A percentile compares a stretch with the other conserved stretches of the same genome.
These are phyloP conservation scores for Fusarium metavorans DNA, from an alignment of 2,329 filamentous ascomycete species.

Conservation along the genomic window DNA sequence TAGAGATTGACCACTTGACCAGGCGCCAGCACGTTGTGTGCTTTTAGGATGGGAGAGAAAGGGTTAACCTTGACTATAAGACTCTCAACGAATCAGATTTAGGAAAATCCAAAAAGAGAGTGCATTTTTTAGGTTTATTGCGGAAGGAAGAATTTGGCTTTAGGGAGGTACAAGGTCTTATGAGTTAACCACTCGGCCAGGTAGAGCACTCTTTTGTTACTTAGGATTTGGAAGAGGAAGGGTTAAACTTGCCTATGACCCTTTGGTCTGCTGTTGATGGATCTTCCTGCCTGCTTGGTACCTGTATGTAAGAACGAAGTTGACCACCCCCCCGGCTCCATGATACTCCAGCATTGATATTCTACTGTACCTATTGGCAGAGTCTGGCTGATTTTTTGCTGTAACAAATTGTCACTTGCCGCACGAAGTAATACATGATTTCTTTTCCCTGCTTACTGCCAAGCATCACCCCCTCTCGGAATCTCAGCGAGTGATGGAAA, in stretches of 20 bases:
- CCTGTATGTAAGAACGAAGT: background rate
- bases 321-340: background rate
- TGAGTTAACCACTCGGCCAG: background rate
- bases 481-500: background rate
- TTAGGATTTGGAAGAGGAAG: background rate
- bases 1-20: background rate
- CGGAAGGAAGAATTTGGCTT: background rate
- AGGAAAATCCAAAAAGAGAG: background rate
- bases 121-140: background rate
- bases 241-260: background rate
- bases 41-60: background rate
- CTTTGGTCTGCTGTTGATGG: too few relatives aligned
- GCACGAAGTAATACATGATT: background rate
- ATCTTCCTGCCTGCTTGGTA: background rate
- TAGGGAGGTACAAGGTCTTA: background rate
- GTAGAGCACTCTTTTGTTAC: background rate
- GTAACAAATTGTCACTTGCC: background rate
- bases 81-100: background rate
- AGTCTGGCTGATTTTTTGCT: background rate
- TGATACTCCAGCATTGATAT: too few relatives aligned
- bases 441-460: background rate
- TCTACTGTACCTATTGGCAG: background rate
- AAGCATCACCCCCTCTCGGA: background rate
- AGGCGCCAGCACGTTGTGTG: background rate
- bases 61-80: background rate